phyloP scores from a whole-genome alignment of 768 basidiomycete species.

The Russula compacta region DNA sequence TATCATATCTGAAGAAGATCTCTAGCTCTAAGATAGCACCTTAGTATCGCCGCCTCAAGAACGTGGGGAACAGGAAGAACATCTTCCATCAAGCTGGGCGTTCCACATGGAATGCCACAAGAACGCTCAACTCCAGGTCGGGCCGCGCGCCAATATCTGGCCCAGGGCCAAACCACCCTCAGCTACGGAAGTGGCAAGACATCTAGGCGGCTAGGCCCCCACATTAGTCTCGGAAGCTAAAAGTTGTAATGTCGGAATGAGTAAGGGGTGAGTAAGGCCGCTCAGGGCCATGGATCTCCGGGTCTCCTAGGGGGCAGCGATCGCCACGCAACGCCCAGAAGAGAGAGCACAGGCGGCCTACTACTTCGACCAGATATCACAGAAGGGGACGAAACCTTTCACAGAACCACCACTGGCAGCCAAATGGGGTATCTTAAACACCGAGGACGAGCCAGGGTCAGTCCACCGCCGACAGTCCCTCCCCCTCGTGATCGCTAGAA shows the following conservation, averaged over 20 bases:
- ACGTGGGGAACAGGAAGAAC: not conserved
- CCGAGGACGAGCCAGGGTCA: not conserved
- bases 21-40: not conserved
- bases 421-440: constrained; percentile 1
- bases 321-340: not conserved
- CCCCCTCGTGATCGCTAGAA: not conserved
- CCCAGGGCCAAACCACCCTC: not conserved
- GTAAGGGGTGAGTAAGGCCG: not conserved
- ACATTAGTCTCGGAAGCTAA: not conserved
- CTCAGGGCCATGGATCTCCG: not conserved
- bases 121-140: not conserved
- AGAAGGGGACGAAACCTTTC: not conserved
- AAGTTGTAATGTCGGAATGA: not conserved
- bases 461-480: not conserved
- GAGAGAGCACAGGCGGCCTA: not conserved
- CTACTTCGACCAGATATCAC: not conserved
- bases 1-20: not conserved
- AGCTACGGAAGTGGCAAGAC: not conserved
- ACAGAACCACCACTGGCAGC: not conserved
- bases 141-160: not conserved
- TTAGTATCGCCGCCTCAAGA: not conserved
- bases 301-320: not conserved
- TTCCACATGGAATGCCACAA: not conserved
- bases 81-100: not conserved
- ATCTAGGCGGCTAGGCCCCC: not conserved